Evolutionary conservation across 148 eudicot species (phyloP), one percentile per base, ranked within the genome.

Genomic region (Persicaria maculosa): DNA sequence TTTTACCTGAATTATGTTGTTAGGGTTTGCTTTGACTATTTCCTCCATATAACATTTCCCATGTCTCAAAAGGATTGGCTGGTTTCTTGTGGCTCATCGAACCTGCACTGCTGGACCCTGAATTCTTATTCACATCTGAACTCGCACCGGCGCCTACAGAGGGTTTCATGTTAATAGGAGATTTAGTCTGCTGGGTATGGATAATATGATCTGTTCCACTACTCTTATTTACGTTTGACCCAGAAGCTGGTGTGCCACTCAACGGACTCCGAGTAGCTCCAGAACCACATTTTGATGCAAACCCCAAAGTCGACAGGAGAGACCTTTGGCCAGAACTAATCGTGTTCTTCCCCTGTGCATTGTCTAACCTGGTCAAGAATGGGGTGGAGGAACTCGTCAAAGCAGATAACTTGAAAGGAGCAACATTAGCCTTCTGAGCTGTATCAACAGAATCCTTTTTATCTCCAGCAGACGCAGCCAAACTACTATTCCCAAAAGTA

Each of bases 241-340:
- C 40, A 31, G 2, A 31, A 31, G 40, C 40, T 31, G 40, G 40
- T 31, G 57, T 52, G 57, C 57, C 4, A 16, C 11, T 9, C 14
- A 16, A 52, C 0, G 57, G 57, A 52, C 57, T 52, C n/a, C 57
- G 11, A 10, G 14, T 16, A 52, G 57, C 57, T 9, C 57, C n/a
- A 52, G 6, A 52, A 52, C n/a, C n/a, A 6, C 11, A 52, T 52
- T 52, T 52, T 10, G 36, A 71, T 17, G 53, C 73, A 47, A 71
- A 71, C 3, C 36, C 53, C 73, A 71, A 47, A 20, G 52, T 71
- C 0, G 73, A 20, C 73, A 45, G 54, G 0, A 71, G 73, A 45
- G 73, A 71, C 40, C 73, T 71, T 47, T 71, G 73, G 0, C 73
- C 73, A 8, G 73, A 71, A 0, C 6, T 71, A 9, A 44, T 46